Evolutionary conservation across 495 filamentous ascomycete genomes (phyloP).

Genomic region (Penicillium ochrochloron): DNA sequence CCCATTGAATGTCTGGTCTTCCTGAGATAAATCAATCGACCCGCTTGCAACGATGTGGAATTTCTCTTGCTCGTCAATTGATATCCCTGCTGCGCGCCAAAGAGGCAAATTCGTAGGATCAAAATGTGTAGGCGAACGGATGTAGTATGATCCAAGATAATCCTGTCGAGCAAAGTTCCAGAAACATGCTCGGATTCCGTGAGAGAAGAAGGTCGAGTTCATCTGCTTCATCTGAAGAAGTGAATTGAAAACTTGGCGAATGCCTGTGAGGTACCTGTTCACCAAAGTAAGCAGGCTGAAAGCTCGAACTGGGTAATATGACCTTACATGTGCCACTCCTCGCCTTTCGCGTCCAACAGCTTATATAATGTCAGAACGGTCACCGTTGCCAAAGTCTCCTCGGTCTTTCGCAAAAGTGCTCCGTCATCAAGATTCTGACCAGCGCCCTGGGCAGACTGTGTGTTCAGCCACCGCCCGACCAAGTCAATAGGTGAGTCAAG

Average conservation of each 20-base stretch:
- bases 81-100: conserved; percentile 45
- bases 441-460: conserved; percentile 13
- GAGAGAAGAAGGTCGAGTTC: conserved; percentile 28
- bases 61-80: conserved; percentile 36
- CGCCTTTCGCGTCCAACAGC: conserved; percentile 39
- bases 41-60: conserved; percentile 15
- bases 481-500: conserved; percentile 43
- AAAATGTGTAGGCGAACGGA: conserved; percentile 39
- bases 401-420: conserved; percentile 30
- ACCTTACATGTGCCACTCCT: conserved; percentile 47
- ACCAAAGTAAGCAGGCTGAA: conserved; percentile 7
- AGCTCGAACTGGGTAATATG: neutral
- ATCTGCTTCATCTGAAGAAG: conserved; percentile 25
- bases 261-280: conserved; percentile 40
- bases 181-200: conserved; percentile 42
- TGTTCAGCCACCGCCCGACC: conserved; percentile 34
- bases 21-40: conserved; percentile 21
- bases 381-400: conserved; percentile 40
- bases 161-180: conserved; percentile 50
- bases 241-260: conserved; percentile 36
- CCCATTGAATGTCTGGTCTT: conserved; percentile 44
- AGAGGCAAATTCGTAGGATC: conserved; percentile 36
- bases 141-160: conserved; percentile 46
- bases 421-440: conserved; percentile 17
- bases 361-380: conserved; percentile 40